phyloP scores from a whole-genome alignment of 23 red algal species.

The Gracilaria caudata region DNA sequence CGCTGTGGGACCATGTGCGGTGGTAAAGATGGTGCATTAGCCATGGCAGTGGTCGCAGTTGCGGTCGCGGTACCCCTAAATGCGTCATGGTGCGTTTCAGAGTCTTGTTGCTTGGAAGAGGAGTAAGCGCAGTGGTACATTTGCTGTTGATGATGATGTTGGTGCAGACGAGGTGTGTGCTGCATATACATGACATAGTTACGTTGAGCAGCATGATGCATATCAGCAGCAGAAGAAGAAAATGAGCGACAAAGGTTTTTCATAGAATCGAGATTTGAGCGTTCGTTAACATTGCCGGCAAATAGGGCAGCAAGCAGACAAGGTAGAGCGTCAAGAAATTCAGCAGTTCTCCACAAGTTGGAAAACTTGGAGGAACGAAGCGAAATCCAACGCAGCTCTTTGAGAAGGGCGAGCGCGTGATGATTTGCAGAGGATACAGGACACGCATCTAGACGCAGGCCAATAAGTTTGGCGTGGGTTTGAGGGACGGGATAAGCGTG shows the following conservation, averaged over 20 bases:
- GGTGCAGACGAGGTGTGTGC: neutral
- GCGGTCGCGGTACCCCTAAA: neutral
- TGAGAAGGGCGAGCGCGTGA: conserved; percentile 36
- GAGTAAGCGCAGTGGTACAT: conserved; percentile 12
- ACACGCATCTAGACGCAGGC: conserved; percentile 33
- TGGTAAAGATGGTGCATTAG: neutral
- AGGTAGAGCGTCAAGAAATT: conserved; percentile 31
- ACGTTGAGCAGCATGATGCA: conserved; percentile 22
- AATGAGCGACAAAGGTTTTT: conserved; percentile 10
- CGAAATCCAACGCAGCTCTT: conserved; percentile 54
- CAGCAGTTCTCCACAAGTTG: conserved; percentile 48
- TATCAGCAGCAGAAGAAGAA: neutral
- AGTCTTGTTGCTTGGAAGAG: conserved; percentile 6
- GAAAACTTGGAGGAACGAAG: conserved; percentile 48
- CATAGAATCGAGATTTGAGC: neutral
- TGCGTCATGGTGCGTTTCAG: neutral
- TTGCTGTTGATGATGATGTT: neutral
- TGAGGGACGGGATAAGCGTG: neutral
- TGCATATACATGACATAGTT: neutral
- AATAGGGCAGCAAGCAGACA: conserved; percentile 39
- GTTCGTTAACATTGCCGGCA: conserved; percentile 2
- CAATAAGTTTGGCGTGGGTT: neutral
- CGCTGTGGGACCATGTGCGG: neutral
- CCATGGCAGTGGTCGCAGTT: neutral
- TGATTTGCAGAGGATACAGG: neutral